Conservation (phyloP, 1,284 basidiomycete species). For the Malassezia equina region DNA sequence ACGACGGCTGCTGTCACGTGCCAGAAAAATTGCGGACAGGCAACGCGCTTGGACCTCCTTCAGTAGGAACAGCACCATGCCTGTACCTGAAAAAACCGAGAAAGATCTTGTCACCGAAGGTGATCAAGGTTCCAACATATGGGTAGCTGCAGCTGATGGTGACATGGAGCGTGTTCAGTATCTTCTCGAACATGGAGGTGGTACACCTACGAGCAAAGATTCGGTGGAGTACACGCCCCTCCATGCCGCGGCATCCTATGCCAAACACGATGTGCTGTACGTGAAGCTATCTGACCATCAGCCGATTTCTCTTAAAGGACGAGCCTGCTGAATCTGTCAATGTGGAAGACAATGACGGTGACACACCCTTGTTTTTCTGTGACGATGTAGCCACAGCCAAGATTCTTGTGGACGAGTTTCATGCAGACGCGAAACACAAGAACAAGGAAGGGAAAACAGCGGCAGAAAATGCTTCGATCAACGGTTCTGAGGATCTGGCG, state of each 20-base stretch:
- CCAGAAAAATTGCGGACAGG: not conserved
- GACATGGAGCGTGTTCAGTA: conserved; percentile 33
- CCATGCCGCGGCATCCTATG: conserved; percentile 46
- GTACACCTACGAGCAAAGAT: conserved; percentile 32
- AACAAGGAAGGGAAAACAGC: conserved; percentile 37
- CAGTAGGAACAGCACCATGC: not conserved
- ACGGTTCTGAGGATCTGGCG: conserved; percentile 31
- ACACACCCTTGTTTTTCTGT: conserved; percentile 45
- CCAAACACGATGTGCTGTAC: conserved; percentile 28
- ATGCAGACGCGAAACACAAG: conserved; percentile 28
- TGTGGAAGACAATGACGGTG: conserved; percentile 35
- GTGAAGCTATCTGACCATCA: not conserved
- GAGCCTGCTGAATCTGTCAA: conserved; percentile 23
- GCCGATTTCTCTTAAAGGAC: conserved; percentile 27
- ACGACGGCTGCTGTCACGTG: conserved; percentile 7
- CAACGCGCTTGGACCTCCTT: not conserved
- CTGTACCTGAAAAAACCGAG: not conserved
- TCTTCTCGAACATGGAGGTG: conserved; percentile 29
- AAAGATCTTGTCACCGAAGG: not conserved
- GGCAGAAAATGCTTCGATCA: conserved; percentile 32
- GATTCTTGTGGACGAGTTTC: conserved; percentile 36
- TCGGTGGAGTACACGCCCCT: conserved; percentile 40
- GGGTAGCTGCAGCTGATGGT: conserved; percentile 44
- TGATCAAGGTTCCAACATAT: conserved; percentile 32
- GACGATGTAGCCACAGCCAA: conserved; percentile 31